Conservation (phyloP, 306 rosid genomes). For the Trifolium dubium region DNA sequence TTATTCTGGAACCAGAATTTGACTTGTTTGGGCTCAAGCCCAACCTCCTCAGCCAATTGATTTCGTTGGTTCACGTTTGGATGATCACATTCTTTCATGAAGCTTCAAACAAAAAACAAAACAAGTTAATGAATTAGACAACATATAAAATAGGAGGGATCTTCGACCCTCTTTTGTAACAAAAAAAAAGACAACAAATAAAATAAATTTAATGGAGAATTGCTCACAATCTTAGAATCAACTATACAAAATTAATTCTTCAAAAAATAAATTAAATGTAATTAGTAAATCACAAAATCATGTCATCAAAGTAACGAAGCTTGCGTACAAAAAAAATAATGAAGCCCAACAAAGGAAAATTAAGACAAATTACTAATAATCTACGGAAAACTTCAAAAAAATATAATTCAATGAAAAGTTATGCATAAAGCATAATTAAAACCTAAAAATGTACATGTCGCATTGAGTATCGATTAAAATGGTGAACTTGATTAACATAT, state of each 20-base stretch:
- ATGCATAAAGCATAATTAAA: not conserved
- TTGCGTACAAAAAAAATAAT: not conserved
- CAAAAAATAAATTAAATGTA: not conserved
- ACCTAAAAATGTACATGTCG: not conserved
- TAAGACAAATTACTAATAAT: not conserved
- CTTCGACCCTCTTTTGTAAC: too few species aligned
- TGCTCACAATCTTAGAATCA: not conserved
- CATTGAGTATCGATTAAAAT: not conserved
- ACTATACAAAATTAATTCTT: not conserved
- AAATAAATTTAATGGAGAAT: not conserved
- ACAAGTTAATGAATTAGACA: too few species aligned
- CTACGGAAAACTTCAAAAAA: too few species aligned
- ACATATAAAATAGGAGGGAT: too few species aligned
- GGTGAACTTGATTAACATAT: not conserved
- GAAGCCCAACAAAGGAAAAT: not conserved
- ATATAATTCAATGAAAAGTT: not conserved
- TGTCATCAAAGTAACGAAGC: not conserved
- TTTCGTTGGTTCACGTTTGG: conserved; percentile 72
- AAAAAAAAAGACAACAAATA: not conserved
- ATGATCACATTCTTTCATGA: conserved; percentile 56
- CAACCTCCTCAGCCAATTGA: conserved; percentile 56
- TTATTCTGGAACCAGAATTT: conserved; percentile 92
- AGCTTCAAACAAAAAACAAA: conserved; percentile 37
- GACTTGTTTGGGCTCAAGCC: conserved; percentile 69
- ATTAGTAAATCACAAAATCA: not conserved